Percentiles rank a stretch among this genome's conserved stretches.
These are phyloP conservation scores for Omphalea diandra DNA, from an alignment of 441 rosid species.

Conservation along the genomic window DNA sequence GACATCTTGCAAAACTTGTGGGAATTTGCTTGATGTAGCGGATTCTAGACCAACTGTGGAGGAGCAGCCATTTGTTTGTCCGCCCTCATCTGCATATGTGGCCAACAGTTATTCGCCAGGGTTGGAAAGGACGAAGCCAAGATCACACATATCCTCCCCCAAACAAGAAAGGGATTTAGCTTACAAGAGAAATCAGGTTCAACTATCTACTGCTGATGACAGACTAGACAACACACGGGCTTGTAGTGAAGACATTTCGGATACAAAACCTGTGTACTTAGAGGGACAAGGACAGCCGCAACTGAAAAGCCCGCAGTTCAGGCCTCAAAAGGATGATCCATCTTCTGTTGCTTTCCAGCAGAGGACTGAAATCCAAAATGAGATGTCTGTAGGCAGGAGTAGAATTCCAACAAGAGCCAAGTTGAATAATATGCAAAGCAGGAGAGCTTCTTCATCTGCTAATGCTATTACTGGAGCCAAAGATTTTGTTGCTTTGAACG, in stretches of 20 bases:
- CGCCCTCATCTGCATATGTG: slow-evolving; percentile 22
- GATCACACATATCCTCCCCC: slow-evolving; percentile 22
- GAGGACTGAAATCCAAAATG: slow-evolving; percentile 32
- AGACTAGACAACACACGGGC: slow-evolving; percentile 23
- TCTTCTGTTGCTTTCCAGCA: slow-evolving; percentile 25
- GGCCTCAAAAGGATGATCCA: slow-evolving; percentile 44
- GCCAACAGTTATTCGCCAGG: slow-evolving; percentile 25
- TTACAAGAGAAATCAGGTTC: slow-evolving; percentile 33
- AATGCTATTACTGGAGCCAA: slow-evolving; percentile 41
- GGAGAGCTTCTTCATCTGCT: slow-evolving; percentile 39
- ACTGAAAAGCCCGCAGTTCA: slow-evolving; percentile 33
- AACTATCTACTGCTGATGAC: slow-evolving; percentile 22
- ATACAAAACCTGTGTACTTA: slow-evolving; percentile 24
- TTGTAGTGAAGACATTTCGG: slow-evolving; percentile 20
- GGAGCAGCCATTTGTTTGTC: slow-evolving; percentile 26
- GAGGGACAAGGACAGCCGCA: slow-evolving; percentile 29
- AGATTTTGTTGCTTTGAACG: slow-evolving; percentile 57
- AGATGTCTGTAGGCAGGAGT: slow-evolving; percentile 32
- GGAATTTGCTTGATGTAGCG: slow-evolving; percentile 50
- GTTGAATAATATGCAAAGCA: slow-evolving; percentile 36
- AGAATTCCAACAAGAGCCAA: slow-evolving; percentile 39
- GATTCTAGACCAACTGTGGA: slow-evolving; percentile 30
- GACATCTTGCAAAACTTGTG: slow-evolving; percentile 62
- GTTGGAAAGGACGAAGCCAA: slow-evolving; percentile 31
- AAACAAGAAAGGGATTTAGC: slow-evolving; percentile 35